Evolutionary conservation across 257 asterid species (phyloP).

Genomic region (Solanum gandarillasii): DNA sequence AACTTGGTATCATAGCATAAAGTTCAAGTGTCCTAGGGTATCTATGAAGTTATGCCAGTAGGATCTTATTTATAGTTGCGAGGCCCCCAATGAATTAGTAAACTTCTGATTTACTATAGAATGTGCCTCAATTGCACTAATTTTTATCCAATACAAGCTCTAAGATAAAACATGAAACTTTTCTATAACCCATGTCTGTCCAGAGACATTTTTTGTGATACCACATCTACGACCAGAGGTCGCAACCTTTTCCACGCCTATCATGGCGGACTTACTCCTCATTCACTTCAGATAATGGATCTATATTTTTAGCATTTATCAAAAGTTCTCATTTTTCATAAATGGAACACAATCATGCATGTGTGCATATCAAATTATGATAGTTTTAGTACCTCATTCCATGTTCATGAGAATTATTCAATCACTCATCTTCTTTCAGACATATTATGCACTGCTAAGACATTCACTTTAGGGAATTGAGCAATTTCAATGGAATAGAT

Average conservation of each 20-base stretch:
- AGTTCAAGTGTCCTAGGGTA: not conserved
- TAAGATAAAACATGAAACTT: no score
- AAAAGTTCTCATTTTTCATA: no score
- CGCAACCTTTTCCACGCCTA: not conserved
- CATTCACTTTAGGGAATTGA: not conserved
- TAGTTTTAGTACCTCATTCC: not conserved
- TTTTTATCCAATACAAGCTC: not conserved
- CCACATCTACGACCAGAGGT: not conserved
- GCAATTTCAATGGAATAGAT: not conserved
- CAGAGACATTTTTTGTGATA: not conserved
- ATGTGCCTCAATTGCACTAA: not conserved
- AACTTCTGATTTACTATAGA: not conserved
- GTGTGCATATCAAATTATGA: not conserved
- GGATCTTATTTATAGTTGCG: not conserved
- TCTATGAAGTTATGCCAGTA: not conserved
- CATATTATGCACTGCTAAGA: not conserved
- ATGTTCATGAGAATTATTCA: not conserved
- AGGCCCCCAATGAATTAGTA: not conserved
- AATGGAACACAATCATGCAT: not conserved
- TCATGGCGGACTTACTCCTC: not conserved
- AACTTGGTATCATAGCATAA: not conserved
- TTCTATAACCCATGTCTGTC: not conserved
- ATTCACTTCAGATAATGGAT: not conserved
- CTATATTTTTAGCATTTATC: not conserved
- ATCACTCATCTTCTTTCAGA: not conserved